Conservation (phyloP, 192 early-diverging fungal genomes). For the Backusella tarrabulga region DNA sequence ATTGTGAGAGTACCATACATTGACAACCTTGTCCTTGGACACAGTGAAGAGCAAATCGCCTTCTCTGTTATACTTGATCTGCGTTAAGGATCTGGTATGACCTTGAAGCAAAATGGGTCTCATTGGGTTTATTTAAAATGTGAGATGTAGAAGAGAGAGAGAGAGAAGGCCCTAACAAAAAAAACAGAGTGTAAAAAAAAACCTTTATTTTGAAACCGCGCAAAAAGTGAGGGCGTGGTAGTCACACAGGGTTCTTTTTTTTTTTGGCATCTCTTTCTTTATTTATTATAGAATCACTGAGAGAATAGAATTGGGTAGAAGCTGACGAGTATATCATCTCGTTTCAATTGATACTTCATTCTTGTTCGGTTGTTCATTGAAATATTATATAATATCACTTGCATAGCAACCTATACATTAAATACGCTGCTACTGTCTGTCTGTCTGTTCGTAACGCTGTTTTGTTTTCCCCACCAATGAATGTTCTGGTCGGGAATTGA, state of each 20-base stretch:
- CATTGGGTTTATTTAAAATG: slow-evolving; percentile 34
- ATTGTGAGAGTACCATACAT: slow-evolving; percentile 97
- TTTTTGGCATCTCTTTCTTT: too few species aligned
- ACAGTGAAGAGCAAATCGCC: slow-evolving; percentile 96
- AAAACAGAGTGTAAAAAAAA: not conserved
- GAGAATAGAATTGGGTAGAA: too few species aligned
- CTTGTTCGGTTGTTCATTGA: too few species aligned
- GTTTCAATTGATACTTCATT: too few species aligned
- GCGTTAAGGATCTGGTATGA: slow-evolving; percentile 94
- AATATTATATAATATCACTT: too few species aligned
- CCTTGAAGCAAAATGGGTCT: slow-evolving; percentile 96
- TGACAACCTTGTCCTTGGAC: slow-evolving; percentile 92
- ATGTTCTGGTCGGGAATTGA: not conserved
- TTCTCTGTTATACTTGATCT: slow-evolving; percentile 97
- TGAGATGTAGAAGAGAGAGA: not conserved
- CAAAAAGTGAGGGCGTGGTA: not conserved
- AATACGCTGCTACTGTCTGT: not conserved
- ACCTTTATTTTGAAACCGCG: not conserved
- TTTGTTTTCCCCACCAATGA: too few species aligned
- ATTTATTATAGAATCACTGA: too few species aligned
- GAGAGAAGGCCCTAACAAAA: not conserved
- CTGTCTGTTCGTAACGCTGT: too few species aligned
- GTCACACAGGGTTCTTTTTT: not conserved
- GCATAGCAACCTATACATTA: too few species aligned
- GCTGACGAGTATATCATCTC: too few species aligned